Conservation (phyloP, 2,329 filamentous ascomycete species). For the Monosporascus cannonballus region DNA sequence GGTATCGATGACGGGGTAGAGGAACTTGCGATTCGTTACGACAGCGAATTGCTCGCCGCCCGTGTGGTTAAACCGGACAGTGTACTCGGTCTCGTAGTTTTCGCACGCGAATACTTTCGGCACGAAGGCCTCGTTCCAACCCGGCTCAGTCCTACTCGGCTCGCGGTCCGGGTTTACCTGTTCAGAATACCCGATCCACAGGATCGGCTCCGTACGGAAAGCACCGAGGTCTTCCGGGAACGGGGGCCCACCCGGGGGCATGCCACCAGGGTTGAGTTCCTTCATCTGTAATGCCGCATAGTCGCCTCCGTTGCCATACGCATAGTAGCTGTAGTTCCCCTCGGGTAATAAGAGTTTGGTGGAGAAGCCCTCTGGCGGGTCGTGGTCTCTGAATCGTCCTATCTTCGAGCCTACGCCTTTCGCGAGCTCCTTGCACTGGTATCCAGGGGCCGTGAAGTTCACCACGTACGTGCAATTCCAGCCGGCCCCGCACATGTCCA, state of each 20-base stretch:
- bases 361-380: conserved; percentile 21
- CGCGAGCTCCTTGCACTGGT: conserved; percentile 31
- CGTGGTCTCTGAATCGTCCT: conserved; percentile 20
- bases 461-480: conserved; percentile 35
- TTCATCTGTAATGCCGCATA: conserved; percentile 26
- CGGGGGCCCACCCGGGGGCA: conserved; percentile 18
- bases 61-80: conserved; percentile 27
- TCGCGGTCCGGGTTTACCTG: conserved; percentile 14
- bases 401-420: conserved; percentile 22
- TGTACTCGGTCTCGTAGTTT: conserved; percentile 31
- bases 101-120: conserved; percentile 32
- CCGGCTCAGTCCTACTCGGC: conserved; percentile 14
- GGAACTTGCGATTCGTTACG: conserved; percentile 18
- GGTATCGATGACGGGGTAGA: conserved; percentile 29
- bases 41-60: conserved; percentile 23
- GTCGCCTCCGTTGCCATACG: conserved; percentile 25
- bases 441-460: conserved; percentile 31
- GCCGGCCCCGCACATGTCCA: conserved; percentile 28
- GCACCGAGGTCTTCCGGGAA: conserved; percentile 29
- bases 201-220: conserved; percentile 31
- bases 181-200: conserved; percentile 32
- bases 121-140: conserved; percentile 26
- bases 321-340: conserved; percentile 29
- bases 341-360: conserved; percentile 26
- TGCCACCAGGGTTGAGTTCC: conserved; percentile 23